Base-by-base conservation (phyloP, 495 filamentous ascomycete species). In the Xylaria bambusicola region DNA sequence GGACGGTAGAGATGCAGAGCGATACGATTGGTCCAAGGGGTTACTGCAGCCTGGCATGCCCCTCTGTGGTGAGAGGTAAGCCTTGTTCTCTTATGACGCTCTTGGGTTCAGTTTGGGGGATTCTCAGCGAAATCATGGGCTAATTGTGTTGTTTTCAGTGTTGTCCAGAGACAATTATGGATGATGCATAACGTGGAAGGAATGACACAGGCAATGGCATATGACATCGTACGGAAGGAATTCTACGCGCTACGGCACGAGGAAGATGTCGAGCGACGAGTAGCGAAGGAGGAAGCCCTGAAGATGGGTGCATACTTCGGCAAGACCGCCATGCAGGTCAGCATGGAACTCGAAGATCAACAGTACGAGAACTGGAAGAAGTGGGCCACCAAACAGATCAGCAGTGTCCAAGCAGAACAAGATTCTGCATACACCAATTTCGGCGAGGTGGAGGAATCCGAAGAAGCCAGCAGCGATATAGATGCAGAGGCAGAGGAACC, bases 161-260 rank as follows among this genome's bases (percentile, higher is more conserved):
- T 98, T 58, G 84, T 98, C 47, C 94, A 98, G 73, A 88, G 93
- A 52, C 92, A 97, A 69, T 71, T 94, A 42, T 95, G 86, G 84
- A 82, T 97, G 56, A 85, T 92, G 74, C 76, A 91, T 59, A 83
- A 89, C 61, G 64, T 79, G 1, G 50, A 62, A 15, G 76, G 75
- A 40, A 82, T 90, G 66, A 83, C 78, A 36, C 80, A 83, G 69
- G 77, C 77, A 13, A 61, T 75, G 61, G 91, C 93, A n/a, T 98
- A 98, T 75, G 92, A 97, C 76, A 80, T 77, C 45, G 92, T 90
- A 18, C 87, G 95, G 29, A 85, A 86, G 62, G 94, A 98, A 73
- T 97, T 98, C 75, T 98, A 98, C 75, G 77, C 79, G 51, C 71
- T 92, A 56, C 87, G 93, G 56, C 83, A 96, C 56, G 75, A 85